Conservation (phyloP, 2,329 filamentous ascomycete genomes). For the Pleoardoris graminearum region DNA sequence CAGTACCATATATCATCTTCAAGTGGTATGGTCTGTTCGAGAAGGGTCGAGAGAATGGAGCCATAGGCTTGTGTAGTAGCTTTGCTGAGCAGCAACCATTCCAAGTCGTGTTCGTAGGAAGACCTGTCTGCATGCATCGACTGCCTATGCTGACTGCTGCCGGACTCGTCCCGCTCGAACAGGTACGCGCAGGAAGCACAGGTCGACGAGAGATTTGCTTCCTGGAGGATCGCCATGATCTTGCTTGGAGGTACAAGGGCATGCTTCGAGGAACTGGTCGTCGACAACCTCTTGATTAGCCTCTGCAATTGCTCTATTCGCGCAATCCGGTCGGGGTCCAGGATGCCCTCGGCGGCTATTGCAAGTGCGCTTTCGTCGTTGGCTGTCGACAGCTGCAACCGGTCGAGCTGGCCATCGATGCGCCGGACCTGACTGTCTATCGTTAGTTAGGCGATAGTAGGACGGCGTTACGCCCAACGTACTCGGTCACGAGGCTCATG, state of each 20-base stretch:
- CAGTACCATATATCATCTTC: constrained; percentile 93
- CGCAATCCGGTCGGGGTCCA: constrained; percentile 48
- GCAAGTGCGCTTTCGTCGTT: constrained; percentile 21
- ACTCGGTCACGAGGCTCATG: constrained; percentile 51
- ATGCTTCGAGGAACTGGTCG: constrained; percentile 65
- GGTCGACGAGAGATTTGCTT: constrained; percentile 59
- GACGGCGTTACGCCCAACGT: constrained; percentile 17
- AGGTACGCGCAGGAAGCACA: constrained; percentile 46
- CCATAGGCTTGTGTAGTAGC: constrained; percentile 91
- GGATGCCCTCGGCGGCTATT: constrained; percentile 40
- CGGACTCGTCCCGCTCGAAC: constrained; percentile 34
- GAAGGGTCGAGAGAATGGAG: constrained; percentile 71
- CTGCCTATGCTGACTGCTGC: constrained; percentile 33
- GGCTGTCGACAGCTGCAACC: constrained; percentile 54
- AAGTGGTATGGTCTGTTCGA: constrained; percentile 81
- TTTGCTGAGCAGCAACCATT: constrained; percentile 91
- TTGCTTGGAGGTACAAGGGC: constrained; percentile 61
- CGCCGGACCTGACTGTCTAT: constrained; percentile 56
- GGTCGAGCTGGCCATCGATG: constrained; percentile 62
- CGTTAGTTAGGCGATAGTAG: constrained; percentile 10
- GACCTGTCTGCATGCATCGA: constrained; percentile 16
- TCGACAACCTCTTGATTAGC: constrained; percentile 72
- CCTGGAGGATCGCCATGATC: constrained; percentile 65
- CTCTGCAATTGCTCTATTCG: constrained; percentile 63
- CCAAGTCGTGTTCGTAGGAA: constrained; percentile 73